Evolutionary conservation across 2,329 filamentous ascomycete species (phyloP), one percentile per base, ranked within the genome.

Genomic region (Ophiosphaerella herpotricha): DNA sequence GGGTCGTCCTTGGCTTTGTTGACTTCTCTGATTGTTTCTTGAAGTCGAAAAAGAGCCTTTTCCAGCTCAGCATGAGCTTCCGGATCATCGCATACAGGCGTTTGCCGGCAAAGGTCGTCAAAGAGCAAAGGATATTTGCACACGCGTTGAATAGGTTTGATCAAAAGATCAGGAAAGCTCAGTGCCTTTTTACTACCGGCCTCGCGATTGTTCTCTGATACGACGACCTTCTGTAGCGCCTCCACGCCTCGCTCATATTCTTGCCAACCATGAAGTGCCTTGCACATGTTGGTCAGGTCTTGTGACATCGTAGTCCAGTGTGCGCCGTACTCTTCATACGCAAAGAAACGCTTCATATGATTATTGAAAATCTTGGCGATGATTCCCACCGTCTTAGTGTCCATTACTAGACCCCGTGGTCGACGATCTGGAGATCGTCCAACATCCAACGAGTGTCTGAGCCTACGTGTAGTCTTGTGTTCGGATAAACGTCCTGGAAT

Each of bases 81-180:
- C 0, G 91, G 91, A 64, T 91, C 95, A 67, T 97, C 93, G 47
- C 83, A 86, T 1, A 90, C 89, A 2, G 91, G 90, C 0, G 92
- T 97, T 58, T 87, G 82, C 64, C 88, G 92, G 52, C 92, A 80
- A 7, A 99, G 79, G 64, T 97, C 91, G 5, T 85, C 82, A 64
- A 97, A 92, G 2, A 97, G 78, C 4, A 99, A 78, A 9, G 91
- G 91, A 67, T 97, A 97, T 75, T 89, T 91, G 77, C 91, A 96
- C 18, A 97, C 83, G 47, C 93, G 84, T 74, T 99, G 93, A 16
- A 97, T 92, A 0, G 93, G 94, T 90, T 97, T 97, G 60, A 97
- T 91, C 47, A 97, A 80, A 5, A 97, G 80, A 73, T 97, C 94
- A 41, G 86, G 85, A 57, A 97, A 84, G 1, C 89, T 91, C 57